A percentile compares a stretch with the other conserved stretches of the same genome.
Evolutionary conservation across 192 early-diverging fungal genomes (phyloP).

Genomic region (Gonapodya sp.): DNA sequence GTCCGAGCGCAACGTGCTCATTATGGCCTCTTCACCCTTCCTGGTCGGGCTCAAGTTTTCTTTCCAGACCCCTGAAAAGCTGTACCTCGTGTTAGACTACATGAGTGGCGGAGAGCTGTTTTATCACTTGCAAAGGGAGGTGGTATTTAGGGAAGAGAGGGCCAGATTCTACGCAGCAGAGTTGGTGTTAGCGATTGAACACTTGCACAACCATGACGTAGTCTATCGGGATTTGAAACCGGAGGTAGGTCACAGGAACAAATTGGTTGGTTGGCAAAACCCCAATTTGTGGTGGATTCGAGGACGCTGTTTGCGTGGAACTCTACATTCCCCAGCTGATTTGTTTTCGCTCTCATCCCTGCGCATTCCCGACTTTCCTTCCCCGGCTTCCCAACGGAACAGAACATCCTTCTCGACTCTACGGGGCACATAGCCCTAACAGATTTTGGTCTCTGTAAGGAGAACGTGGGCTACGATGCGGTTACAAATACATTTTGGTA

Average conservation of each 20-base stretch:
- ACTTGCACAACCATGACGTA: constrained; percentile 55
- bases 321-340: too few relatives aligned
- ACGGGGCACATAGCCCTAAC: constrained; percentile 62
- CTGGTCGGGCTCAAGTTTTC: constrained; percentile 88
- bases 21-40: constrained; percentile 69
- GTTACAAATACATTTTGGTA: constrained; percentile 35
- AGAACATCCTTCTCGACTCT: constrained; percentile 47
- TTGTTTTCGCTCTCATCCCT: not conserved
- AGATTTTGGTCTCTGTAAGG: constrained; percentile 74
- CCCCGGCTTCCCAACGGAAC: not conserved
- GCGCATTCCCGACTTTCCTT: not conserved
- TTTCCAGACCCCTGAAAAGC: constrained; percentile 69
- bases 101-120: constrained; percentile 80
- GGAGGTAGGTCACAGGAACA: constrained; percentile 1
- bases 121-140: constrained; percentile 84
- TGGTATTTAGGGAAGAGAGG: constrained; percentile 74
- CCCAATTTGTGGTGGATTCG: not conserved
- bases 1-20: constrained; percentile 65
- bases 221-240: constrained; percentile 42
- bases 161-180: constrained; percentile 75
- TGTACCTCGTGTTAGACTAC: constrained; percentile 71
- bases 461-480: constrained; percentile 34
- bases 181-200: constrained; percentile 55
- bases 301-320: too few relatives aligned
- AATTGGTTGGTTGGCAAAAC: too few relatives aligned